Evolutionary conservation across 2,329 filamentous ascomycete species (phyloP), one percentile per base, ranked within the genome.

Genomic region (Colletotrichum sp.): DNA sequence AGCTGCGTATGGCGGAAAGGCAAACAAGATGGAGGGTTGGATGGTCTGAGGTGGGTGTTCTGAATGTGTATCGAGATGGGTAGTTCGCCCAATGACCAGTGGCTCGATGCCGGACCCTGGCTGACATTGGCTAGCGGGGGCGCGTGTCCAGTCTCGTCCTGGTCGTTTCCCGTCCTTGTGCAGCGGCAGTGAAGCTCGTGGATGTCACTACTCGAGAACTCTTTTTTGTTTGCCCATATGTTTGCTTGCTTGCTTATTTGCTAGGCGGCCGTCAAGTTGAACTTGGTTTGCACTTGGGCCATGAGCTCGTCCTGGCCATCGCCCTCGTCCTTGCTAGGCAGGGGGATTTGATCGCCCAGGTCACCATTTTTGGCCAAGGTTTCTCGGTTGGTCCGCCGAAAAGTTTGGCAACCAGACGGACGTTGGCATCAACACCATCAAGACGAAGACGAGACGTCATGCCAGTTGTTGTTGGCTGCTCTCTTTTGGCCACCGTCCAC

Each of bases 351-450:
- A 73, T 68, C 57, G 34, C 65, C 48, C 21, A 68, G 64, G 65
- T 52, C 43, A 32, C 64, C 70, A 26, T 68, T 43, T 34, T 57
- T 18, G 32, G 43, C 34, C 64, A 73, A 73, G 70, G 70, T 68
- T 68, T 70, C 55, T 72, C 70, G 73, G 70, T 68, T 73, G 32
- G 43, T 57, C 28, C n/a, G 73, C 43, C 63, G 69, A 68, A 67
- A 73, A 68, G 39, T 64, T 68, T 73, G 70, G 39, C 57, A 32
- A 26, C 14, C 43, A 34, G 43, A 34, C 14, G 34, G 36, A 55
- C 28, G 36, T 48, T 60, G 39, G 55, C 36, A 60, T 71, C 48
- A 36, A 26, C 36, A 71, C 43, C 26, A 32, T 52, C 65, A 68
- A 24, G 28, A 16, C 43, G 43, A 52, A 52, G 43, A 52, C 43